Evolutionary conservation across 495 filamentous ascomycete species (phyloP).

Genomic region (Neurospora intermedia): DNA sequence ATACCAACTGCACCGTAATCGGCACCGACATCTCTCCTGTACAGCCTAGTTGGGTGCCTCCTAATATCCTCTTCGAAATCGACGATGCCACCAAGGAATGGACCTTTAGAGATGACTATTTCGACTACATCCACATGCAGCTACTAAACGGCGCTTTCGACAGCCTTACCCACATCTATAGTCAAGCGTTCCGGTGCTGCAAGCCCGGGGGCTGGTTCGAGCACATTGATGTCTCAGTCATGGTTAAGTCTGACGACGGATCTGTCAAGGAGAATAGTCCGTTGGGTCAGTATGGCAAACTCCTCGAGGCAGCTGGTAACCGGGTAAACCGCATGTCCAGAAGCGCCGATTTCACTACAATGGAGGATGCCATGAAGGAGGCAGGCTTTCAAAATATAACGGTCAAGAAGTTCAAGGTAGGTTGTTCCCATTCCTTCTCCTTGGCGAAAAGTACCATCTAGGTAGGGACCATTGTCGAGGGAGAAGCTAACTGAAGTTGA

Average conservation of each 20-base stretch:
- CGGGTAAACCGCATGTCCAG: neutral
- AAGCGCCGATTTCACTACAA: neutral
- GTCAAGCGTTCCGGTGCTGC: conserved; percentile 23
- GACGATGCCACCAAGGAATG: conserved; percentile 40
- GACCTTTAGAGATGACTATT: conserved; percentile 32
- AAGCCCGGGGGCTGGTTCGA: conserved; percentile 32
- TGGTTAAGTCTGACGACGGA: conserved; percentile 38
- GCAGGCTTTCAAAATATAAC: neutral
- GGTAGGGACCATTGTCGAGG: neutral
- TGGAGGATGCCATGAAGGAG: neutral
- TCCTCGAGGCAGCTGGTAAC: neutral
- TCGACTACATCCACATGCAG: conserved; percentile 51
- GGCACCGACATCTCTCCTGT: conserved; percentile 42
- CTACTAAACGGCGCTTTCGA: conserved; percentile 36
- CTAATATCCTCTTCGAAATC: conserved; percentile 38
- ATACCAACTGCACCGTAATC: conserved; percentile 37
- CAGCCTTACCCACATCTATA: conserved; percentile 37
- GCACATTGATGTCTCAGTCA: conserved; percentile 33
- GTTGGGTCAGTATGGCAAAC: neutral
- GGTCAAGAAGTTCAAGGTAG: neutral
- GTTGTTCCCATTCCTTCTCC: neutral
- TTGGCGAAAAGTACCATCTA: neutral
- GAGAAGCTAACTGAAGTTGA: neutral
- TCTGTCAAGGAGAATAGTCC: conserved; percentile 11
- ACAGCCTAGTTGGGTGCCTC: conserved; percentile 33